These are phyloP conservation scores for Aspergillus tamarii DNA, from an alignment of 2,329 filamentous ascomycete genomes.

Conservation along the genomic window DNA sequence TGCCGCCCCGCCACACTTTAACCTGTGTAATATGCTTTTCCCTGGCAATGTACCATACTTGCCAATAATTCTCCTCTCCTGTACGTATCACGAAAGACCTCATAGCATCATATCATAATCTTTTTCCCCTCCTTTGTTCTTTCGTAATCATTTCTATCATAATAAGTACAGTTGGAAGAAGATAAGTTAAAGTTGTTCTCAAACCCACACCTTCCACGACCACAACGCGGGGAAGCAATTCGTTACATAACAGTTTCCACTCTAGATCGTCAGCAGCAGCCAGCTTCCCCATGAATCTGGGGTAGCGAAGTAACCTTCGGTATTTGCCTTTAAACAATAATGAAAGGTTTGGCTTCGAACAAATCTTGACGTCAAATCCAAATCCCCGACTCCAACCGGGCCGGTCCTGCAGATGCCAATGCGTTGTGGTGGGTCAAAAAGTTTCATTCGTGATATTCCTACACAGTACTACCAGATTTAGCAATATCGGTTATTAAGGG, in stretches of 20 bases:
- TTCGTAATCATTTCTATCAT: background rate
- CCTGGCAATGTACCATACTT: background rate
- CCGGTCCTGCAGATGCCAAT: slow-evolving; percentile 4
- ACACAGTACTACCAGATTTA: background rate
- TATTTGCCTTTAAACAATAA: background rate
- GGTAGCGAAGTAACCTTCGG: slow-evolving; percentile 9
- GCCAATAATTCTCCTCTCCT: background rate
- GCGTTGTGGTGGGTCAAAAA: background rate
- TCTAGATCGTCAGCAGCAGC: slow-evolving; percentile 19
- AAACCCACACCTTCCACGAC: slow-evolving; percentile 9
- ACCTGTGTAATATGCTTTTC: background rate
- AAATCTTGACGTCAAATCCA: background rate
- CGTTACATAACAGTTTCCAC: slow-evolving; percentile 39
- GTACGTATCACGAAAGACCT: background rate
- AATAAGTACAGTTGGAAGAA: background rate
- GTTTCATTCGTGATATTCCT: background rate
- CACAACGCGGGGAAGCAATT: slow-evolving; percentile 31
- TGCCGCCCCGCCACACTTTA: background rate
- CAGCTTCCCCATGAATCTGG: slow-evolving; percentile 26
- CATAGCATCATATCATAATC: background rate
- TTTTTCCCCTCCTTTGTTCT: background rate
- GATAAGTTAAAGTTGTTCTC: slow-evolving; percentile 15
- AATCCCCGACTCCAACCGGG: slow-evolving; percentile 2
- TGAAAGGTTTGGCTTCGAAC: background rate
- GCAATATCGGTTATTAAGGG: background rate